A percentile compares a stretch with the other conserved stretches of the same genome.
phyloP scores from a whole-genome alignment of 2,329 filamentous ascomycete species.

The Polytolypa hystricis region DNA sequence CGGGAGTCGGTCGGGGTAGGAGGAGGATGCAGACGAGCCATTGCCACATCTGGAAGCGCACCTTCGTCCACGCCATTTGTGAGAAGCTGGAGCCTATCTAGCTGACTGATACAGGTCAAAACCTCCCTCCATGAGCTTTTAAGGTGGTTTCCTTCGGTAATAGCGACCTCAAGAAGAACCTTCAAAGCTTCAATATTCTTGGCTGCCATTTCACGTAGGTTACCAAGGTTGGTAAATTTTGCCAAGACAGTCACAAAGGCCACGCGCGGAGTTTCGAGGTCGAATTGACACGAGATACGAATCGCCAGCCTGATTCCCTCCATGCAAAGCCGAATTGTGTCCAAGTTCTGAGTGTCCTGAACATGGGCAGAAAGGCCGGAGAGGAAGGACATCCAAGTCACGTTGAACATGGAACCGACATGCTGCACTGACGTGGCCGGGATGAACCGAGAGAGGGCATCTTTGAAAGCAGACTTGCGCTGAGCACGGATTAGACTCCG shows the following conservation, averaged over 20 bases:
- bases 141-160: conserved; percentile 82
- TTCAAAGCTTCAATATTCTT: conserved; percentile 96
- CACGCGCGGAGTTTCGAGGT: conserved; percentile 82
- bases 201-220: conserved; percentile 84
- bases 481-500: conserved; percentile 87
- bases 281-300: conserved; percentile 84
- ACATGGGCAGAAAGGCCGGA: conserved; percentile 88
- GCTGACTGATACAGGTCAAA: conserved; percentile 85
- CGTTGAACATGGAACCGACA: conserved; percentile 95
- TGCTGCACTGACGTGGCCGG: conserved; percentile 89
- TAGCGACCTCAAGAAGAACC: conserved; percentile 79
- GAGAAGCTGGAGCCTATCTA: conserved; percentile 89
- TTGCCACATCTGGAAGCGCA: conserved; percentile 74
- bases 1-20: conserved; percentile 41
- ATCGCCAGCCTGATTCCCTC: conserved; percentile 93
- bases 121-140: conserved; percentile 92
- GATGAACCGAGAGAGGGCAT: conserved; percentile 63
- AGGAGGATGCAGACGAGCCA: conserved; percentile 59
- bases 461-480: conserved; percentile 63
- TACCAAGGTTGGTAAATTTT: conserved; percentile 91
- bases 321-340: conserved; percentile 83
- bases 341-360: conserved; percentile 84
- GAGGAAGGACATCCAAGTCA: conserved; percentile 98
- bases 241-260: conserved; percentile 89
- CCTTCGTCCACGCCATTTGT: conserved; percentile 91